Conservation (phyloP, 371 early-diverging fungal genomes). For the Mucor sp. region DNA sequence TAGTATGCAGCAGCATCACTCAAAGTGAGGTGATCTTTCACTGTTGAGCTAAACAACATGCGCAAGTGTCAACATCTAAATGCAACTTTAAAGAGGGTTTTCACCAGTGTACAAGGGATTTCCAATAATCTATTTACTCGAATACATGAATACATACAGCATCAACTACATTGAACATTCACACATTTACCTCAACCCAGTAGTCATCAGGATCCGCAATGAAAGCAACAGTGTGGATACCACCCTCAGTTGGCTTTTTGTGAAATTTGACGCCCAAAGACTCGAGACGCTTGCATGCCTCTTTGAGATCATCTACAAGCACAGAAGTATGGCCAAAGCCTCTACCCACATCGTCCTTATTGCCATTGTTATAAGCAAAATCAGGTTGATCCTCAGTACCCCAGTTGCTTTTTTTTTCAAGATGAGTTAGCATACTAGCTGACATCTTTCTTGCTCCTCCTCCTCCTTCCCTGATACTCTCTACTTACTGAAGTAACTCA, state of each 20-base stretch:
- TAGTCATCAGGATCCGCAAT: constrained; percentile 89
- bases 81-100: neutral
- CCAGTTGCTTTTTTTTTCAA: constrained; percentile 71
- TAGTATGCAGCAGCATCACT: no score
- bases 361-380: constrained; percentile 80
- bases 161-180: neutral
- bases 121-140: neutral
- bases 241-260: constrained; percentile 78
- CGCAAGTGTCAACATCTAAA: neutral
- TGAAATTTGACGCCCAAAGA: constrained; percentile 71
- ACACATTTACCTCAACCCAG: constrained; percentile 71
- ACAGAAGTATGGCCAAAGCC: constrained; percentile 88
- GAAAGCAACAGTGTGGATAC: constrained; percentile 86
- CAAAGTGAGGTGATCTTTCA: no score
- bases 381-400: constrained; percentile 77
- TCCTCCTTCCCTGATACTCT: no score
- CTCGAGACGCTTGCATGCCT: constrained; percentile 78
- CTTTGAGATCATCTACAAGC: constrained; percentile 79
- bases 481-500: constrained; percentile 79
- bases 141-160: neutral
- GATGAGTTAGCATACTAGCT: neutral
- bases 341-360: constrained; percentile 58
- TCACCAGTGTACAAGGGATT: neutral
- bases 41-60: no score
- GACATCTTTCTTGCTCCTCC: neutral